Evolutionary conservation across 257 asterid species (phyloP).

Genomic region (Nicotiana noctiflora): DNA sequence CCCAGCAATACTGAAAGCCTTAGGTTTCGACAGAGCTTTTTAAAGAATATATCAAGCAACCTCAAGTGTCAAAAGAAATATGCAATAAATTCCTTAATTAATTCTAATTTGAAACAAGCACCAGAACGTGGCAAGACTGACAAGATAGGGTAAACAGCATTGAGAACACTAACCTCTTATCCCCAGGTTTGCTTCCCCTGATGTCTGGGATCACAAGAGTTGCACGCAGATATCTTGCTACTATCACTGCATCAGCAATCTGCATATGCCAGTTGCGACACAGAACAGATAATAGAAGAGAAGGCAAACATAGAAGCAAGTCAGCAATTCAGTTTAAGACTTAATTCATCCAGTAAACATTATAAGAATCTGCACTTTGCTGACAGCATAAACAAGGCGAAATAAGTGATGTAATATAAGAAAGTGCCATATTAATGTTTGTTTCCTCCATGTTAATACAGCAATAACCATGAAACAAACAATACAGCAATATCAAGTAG

Average conservation of each 20-base stretch:
- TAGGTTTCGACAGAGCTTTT: background rate
- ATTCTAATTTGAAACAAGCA: background rate
- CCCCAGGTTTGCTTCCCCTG: slow-evolving; percentile 80
- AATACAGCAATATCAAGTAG: background rate
- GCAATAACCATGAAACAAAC: background rate
- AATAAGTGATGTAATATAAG: background rate
- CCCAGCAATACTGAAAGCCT: background rate
- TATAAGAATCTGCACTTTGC: background rate
- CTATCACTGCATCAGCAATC: slow-evolving; percentile 94
- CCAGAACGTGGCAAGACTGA: background rate
- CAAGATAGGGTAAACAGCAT: background rate
- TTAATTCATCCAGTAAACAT: background rate
- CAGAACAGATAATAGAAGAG: background rate
- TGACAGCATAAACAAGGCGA: background rate
- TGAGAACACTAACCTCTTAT: slow-evolving; percentile 50
- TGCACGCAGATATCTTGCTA: slow-evolving; percentile 84
- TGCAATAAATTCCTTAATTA: background rate
- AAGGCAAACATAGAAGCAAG: background rate
- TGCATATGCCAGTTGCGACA: slow-evolving; percentile 17
- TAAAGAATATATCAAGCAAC: background rate
- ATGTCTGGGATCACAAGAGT: slow-evolving; percentile 90
- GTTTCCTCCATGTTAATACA: background rate
- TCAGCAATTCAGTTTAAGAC: background rate
- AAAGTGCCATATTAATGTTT: background rate
- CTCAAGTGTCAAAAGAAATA: background rate